Evolutionary conservation across 306 rosid genomes (phyloP).

Genomic region (Malus domestica): DNA sequence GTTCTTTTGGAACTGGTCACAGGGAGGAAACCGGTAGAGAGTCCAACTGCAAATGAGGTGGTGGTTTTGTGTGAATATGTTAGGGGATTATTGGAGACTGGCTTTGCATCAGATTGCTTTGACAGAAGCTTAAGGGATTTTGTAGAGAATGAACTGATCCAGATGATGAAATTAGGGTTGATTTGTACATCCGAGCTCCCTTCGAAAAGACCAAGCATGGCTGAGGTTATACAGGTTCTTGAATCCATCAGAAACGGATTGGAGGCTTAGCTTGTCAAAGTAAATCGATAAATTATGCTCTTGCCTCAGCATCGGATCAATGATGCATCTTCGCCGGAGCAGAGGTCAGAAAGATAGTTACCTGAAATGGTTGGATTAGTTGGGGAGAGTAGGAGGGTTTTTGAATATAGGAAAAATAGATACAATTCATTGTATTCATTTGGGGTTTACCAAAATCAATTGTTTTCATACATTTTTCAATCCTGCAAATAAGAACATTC

Average conservation of each 20-base stretch:
- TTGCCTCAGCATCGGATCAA: conserved; percentile 17
- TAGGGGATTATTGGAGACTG: conserved; percentile 60
- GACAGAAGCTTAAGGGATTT: conserved; percentile 67
- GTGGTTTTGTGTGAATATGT: conserved; percentile 91
- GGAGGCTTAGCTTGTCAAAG: conserved; percentile 34
- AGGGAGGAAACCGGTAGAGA: conserved; percentile 96
- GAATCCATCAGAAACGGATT: conserved; percentile 87
- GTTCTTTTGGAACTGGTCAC: conserved; percentile 92
- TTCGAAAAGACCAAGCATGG: conserved; percentile 92
- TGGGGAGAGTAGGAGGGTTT: conserved; percentile 10
- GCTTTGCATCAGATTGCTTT: conserved; percentile 78
- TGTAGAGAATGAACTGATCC: conserved; percentile 80
- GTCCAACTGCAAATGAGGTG: conserved; percentile 69
- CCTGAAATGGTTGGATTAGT: conserved; percentile 16
- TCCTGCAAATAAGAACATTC: conserved; percentile 46
- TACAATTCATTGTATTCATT: conserved; percentile 49
- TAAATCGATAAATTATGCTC: neutral
- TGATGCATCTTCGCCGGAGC: conserved; percentile 17
- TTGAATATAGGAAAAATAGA: conserved; percentile 22
- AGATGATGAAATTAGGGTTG: conserved; percentile 87
- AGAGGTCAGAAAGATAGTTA: conserved; percentile 4
- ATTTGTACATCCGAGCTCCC: conserved; percentile 87
- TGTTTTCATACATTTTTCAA: conserved; percentile 22
- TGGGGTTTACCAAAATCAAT: conserved; percentile 29
- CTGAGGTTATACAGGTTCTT: conserved; percentile 93